Evolutionary conservation across 2,329 filamentous ascomycete genomes (phyloP).

Genomic region (Malbranchea cinnamomea): DNA sequence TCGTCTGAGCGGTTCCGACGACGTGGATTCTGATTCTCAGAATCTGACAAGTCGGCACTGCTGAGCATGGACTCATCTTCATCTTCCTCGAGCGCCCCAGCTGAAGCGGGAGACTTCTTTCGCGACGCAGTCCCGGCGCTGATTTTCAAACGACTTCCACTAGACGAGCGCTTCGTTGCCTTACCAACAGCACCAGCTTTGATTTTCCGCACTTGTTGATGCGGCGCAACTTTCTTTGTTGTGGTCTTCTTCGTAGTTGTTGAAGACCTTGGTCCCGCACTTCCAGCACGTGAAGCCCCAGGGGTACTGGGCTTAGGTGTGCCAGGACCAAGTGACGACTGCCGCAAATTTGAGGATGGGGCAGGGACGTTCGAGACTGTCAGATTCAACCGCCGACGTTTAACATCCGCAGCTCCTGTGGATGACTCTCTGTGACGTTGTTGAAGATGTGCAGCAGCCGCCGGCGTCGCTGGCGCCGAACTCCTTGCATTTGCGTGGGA

Average conservation of each 20-base stretch:
- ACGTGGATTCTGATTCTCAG: conserved; percentile 24
- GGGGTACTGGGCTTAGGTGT: conserved; percentile 46
- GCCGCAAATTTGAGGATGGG: conserved; percentile 40
- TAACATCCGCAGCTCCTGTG: conserved; percentile 38
- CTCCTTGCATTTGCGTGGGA: conserved; percentile 22
- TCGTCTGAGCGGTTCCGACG: conserved; percentile 17
- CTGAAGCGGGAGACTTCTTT: conserved; percentile 29
- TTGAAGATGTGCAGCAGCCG: conserved; percentile 25
- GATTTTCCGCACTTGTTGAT: conserved; percentile 33
- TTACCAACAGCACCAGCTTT: conserved; percentile 23
- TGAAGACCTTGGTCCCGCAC: conserved; percentile 37
- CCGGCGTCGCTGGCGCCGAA: conserved; percentile 32
- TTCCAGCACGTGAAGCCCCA: conserved; percentile 39
- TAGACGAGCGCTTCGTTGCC: conserved; percentile 29
- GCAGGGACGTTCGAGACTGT: conserved; percentile 39
- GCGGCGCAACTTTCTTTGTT: conserved; percentile 41
- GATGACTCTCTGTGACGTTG: conserved; percentile 40
- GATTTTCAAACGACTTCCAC: conserved; percentile 22
- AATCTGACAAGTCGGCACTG: conserved; percentile 34
- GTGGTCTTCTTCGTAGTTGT: conserved; percentile 29
- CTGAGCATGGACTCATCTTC: conserved; percentile 42
- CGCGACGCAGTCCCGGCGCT: conserved; percentile 11
- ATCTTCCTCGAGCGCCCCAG: conserved; percentile 24
- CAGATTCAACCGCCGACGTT: conserved; percentile 42
- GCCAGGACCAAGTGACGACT: conserved; percentile 47